Conservation (phyloP, 169 alveolate species). For the Plasmodium reichenowi region DNA sequence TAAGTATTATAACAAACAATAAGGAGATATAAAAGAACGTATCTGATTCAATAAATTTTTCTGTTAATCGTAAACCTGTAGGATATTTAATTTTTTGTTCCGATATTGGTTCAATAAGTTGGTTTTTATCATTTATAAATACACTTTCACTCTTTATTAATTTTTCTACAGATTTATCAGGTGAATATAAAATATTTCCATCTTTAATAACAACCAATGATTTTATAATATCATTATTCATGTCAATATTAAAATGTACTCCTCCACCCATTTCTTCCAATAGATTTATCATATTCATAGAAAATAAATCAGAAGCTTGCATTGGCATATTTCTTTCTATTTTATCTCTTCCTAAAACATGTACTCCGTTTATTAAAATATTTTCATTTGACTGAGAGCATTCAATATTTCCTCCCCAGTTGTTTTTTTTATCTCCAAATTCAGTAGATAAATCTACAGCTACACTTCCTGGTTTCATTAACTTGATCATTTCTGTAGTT, state of each 20-base stretch:
- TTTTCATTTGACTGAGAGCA: constrained; percentile 86
- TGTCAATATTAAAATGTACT: constrained; percentile 80
- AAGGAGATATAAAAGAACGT: constrained; percentile 50
- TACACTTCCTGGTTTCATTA: constrained; percentile 91
- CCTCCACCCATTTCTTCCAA: constrained; percentile 88
- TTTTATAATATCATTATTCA: constrained; percentile 84
- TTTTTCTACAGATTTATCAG: constrained; percentile 41
- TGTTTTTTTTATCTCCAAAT: constrained; percentile 80
- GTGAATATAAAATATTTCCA: constrained; percentile 79
- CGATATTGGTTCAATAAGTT: constrained; percentile 61
- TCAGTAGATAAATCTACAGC: constrained; percentile 94
- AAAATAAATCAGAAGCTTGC: constrained; percentile 89
- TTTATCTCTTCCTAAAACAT: constrained; percentile 90
- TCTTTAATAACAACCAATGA: constrained; percentile 81
- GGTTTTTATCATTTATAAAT: constrained; percentile 27
- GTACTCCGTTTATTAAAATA: constrained; percentile 87
- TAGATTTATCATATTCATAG: constrained; percentile 88
- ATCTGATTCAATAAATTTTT: constrained; percentile 63
- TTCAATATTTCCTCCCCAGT: constrained; percentile 93
- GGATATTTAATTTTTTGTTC: constrained; percentile 76
- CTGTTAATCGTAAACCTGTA: constrained; percentile 42
- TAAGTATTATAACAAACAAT: constrained; percentile 14
- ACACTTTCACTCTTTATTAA: constrained; percentile 68
- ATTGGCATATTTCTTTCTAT: constrained; percentile 91
- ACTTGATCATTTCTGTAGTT: constrained; percentile 86